Conservation (phyloP, 78 protist genomes). For the Emiliania huxleyi region DNA sequence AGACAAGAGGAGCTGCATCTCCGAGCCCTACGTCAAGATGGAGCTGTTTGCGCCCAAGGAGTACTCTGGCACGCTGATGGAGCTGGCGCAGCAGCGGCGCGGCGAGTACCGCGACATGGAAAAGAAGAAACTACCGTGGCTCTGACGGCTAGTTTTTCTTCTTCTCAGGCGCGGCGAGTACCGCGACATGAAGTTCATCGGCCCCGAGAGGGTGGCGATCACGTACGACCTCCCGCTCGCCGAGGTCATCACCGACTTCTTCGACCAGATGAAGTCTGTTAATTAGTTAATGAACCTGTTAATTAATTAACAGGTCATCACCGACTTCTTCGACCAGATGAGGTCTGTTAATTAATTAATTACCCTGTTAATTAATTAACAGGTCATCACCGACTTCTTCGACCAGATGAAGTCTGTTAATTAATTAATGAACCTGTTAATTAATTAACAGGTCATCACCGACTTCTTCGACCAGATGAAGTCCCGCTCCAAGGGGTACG, state of each 20-base stretch:
- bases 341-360: too few relatives aligned
- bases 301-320: too few relatives aligned
- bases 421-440: too few relatives aligned
- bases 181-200: slow-evolving; percentile 3
- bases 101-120: slow-evolving; percentile 45
- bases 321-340: too few relatives aligned
- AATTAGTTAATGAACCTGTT: too few relatives aligned
- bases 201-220: neutral
- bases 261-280: slow-evolving; percentile 54
- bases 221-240: slow-evolving; percentile 53
- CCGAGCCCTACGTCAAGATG: slow-evolving; percentile 36
- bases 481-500: slow-evolving; percentile 50
- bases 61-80: slow-evolving; percentile 52
- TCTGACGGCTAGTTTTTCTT: too few relatives aligned
- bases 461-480: slow-evolving; percentile 57
- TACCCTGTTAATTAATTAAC: too few relatives aligned
- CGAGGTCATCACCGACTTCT: slow-evolving; percentile 59
- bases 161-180: slow-evolving; percentile 58
- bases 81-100: slow-evolving; percentile 48
- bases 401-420: too few relatives aligned
- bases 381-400: too few relatives aligned
- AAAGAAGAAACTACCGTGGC: neutral
- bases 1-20: neutral
- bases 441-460: slow-evolving; percentile 56
- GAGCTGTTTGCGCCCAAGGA: slow-evolving; percentile 49